phyloP scores from a whole-genome alignment of 768 basidiomycete genomes.

The Russula emetica region DNA sequence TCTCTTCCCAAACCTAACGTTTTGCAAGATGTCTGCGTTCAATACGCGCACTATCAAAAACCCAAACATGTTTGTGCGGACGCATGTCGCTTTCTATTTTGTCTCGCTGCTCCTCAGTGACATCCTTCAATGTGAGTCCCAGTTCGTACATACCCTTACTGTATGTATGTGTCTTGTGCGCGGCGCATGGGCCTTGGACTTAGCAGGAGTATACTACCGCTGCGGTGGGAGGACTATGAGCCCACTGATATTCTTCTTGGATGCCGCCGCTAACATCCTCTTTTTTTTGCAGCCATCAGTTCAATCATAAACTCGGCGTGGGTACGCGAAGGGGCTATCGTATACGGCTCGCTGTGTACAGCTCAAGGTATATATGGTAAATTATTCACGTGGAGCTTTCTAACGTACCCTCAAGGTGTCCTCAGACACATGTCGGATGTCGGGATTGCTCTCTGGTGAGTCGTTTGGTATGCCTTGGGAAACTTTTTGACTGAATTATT shows the following conservation, averaged over 20 bases:
- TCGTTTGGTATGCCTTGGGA: neutral
- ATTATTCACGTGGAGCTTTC: constrained; percentile 17
- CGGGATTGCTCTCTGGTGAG: constrained; percentile 46
- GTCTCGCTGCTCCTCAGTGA: constrained; percentile 49
- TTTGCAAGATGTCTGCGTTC: constrained; percentile 45
- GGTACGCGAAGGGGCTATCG: constrained; percentile 40
- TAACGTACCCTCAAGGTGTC: constrained; percentile 29
- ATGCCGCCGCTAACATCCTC: neutral
- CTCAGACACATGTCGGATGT: constrained; percentile 49
- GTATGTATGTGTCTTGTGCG: neutral
- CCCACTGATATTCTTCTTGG: neutral
- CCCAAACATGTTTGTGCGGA: constrained; percentile 48
- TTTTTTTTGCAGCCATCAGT: constrained; percentile 34
- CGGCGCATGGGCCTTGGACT: too few relatives aligned
- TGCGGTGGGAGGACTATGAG: neutral
- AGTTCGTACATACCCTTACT: neutral
- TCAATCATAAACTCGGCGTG: constrained; percentile 44
- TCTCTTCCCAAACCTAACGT: neutral
- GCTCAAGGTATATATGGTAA: constrained; percentile 37
- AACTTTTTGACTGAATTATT: neutral
- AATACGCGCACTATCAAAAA: constrained; percentile 44
- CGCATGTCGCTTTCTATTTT: constrained; percentile 53
- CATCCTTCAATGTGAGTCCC: constrained; percentile 41
- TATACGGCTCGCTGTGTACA: constrained; percentile 41
- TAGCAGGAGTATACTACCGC: neutral